Conservation (phyloP, 768 basidiomycete genomes). For the Roridomyces roridus region DNA sequence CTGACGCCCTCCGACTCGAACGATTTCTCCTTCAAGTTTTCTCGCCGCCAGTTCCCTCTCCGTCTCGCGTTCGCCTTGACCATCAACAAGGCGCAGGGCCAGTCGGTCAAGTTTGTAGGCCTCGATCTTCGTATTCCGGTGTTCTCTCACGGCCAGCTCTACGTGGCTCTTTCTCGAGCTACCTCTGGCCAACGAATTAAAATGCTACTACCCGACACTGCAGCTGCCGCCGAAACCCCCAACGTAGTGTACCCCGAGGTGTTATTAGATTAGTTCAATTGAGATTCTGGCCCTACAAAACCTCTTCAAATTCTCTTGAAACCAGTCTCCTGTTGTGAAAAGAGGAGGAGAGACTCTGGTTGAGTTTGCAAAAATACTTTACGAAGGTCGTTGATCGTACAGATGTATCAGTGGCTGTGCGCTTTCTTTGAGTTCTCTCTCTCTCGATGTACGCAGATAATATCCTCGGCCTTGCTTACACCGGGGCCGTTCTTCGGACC, state of each 20-base stretch:
- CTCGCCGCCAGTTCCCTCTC: slow-evolving; percentile 38
- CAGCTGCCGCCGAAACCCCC: not conserved
- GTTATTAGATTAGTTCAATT: not conserved
- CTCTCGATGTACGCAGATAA: too few relatives aligned
- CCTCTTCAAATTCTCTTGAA: too few relatives aligned
- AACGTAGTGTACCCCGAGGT: not conserved
- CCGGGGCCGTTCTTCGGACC: too few relatives aligned
- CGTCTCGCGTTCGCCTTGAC: slow-evolving; percentile 42
- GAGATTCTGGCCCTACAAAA: too few relatives aligned
- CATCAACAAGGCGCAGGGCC: slow-evolving; percentile 45
- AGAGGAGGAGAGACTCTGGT: too few relatives aligned
- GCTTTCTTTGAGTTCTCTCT: too few relatives aligned
- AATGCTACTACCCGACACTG: slow-evolving; percentile 26
- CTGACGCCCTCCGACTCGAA: slow-evolving; percentile 27
- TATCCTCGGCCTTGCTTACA: too few relatives aligned
- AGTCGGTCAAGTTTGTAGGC: slow-evolving; percentile 36
- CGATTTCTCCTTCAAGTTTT: slow-evolving; percentile 29
- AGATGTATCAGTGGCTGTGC: too few relatives aligned
- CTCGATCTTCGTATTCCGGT: slow-evolving; percentile 32
- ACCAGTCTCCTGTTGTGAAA: too few relatives aligned
- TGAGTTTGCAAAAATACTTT: too few relatives aligned
- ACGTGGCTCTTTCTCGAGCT: slow-evolving; percentile 39
- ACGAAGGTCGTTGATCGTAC: too few relatives aligned
- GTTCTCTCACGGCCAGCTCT: slow-evolving; percentile 42
- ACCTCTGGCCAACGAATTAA: slow-evolving; percentile 25